Percentiles rank a stretch among this genome's conserved stretches.
Conservation (phyloP, 306 rosid genomes). For the Pterocarpus macrocarpus region DNA sequence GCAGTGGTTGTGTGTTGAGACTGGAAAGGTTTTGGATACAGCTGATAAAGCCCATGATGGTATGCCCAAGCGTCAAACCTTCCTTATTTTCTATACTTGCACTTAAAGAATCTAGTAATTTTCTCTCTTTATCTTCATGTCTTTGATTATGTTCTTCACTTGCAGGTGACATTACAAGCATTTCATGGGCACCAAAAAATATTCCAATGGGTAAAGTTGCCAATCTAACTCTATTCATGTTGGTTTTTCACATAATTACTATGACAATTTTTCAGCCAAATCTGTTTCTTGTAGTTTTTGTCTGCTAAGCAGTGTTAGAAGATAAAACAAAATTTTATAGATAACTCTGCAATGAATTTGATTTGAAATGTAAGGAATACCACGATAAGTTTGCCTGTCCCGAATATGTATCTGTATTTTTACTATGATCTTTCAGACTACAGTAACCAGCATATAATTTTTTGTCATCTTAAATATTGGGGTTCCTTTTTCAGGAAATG, state of each 20-base stretch:
- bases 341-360: constrained; percentile 3
- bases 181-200: constrained; percentile 84
- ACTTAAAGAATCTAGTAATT: constrained; percentile 15
- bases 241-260: neutral
- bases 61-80: constrained; percentile 49
- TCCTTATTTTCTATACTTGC: constrained; percentile 8
- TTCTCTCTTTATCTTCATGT: constrained; percentile 22
- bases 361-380: constrained; percentile 7
- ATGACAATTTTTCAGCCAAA: constrained; percentile 18
- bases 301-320: constrained; percentile 25
- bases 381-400: neutral
- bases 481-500: constrained; percentile 61
- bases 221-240: constrained; percentile 25
- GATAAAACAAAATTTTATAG: neutral
- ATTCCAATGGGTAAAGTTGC: constrained; percentile 70
- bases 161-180: constrained; percentile 88
- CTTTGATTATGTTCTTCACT: constrained; percentile 39
- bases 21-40: constrained; percentile 88
- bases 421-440: neutral
- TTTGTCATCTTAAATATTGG: neutral
- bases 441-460: neutral
- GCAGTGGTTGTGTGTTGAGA: constrained; percentile 90
- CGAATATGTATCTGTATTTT: neutral
- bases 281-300: constrained; percentile 4
- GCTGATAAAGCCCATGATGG: constrained; percentile 98